Evolutionary conservation across 805 yeast genomes (phyloP).

Genomic region (Sugiyamaella boreocaroliniensis): DNA sequence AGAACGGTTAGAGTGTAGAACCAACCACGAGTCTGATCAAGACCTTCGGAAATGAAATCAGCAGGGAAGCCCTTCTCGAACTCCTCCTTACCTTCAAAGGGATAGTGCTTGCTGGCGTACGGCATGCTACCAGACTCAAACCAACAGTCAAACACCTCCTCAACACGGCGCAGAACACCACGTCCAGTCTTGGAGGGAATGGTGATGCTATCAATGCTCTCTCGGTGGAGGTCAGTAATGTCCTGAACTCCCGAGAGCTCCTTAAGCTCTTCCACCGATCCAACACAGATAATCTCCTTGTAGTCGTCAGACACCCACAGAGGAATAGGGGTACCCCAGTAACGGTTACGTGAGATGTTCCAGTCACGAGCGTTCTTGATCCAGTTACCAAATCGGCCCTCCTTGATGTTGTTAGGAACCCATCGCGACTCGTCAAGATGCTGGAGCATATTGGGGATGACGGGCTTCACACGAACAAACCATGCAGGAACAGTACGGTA

Average conservation of each 20-base stretch:
- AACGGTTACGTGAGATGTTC: constrained; percentile 96
- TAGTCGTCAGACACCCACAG: constrained; percentile 94
- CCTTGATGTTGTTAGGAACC: constrained; percentile 90
- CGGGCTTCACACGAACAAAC: constrained; percentile 87
- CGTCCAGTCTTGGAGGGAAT: constrained; percentile 90
- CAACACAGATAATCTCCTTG: constrained; percentile 88
- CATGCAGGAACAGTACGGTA: constrained; percentile 98
- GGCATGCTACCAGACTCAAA: constrained; percentile 99
- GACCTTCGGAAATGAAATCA: constrained; percentile 95
- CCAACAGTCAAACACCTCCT: constrained; percentile 99
- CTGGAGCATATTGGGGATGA: constrained; percentile 81
- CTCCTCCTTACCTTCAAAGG: constrained; percentile 74
- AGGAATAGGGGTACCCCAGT: constrained; percentile 99
- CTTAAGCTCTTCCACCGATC: constrained; percentile 81
- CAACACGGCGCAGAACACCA: constrained; percentile 81
- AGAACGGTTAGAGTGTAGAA: constrained; percentile 92
- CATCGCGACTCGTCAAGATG: constrained; percentile 84
- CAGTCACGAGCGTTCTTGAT: constrained; percentile 98
- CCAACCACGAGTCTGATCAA: constrained; percentile 99
- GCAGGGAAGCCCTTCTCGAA: constrained; percentile 85
- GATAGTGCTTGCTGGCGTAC: constrained; percentile 92
- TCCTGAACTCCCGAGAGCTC: constrained; percentile 73
- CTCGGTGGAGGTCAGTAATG: constrained; percentile 91
- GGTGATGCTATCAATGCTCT: constrained; percentile 80
- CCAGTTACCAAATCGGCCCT: constrained; percentile 96